Percentiles rank a stretch among this genome's conserved stretches.
phyloP scores from a whole-genome alignment of 805 yeast genomes.

The Saturnispora sanitii region DNA sequence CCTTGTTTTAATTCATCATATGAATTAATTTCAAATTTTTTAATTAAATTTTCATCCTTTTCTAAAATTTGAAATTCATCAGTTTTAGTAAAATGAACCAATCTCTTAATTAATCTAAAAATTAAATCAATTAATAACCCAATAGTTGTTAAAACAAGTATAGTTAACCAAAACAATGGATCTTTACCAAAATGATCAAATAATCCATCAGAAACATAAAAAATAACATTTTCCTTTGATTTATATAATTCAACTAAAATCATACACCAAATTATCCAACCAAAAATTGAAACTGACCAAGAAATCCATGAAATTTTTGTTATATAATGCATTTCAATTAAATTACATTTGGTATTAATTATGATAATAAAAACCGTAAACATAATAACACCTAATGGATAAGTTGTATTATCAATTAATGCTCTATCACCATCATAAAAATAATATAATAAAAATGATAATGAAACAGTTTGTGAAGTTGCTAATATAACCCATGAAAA shows the following conservation, averaged over 20 bases:
- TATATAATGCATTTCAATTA: constrained; percentile 71
- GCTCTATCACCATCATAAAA: constrained; percentile 70
- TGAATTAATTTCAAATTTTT: constrained; percentile 63
- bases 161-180: constrained; percentile 76
- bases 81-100: constrained; percentile 59
- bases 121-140: constrained; percentile 61
- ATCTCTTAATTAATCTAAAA: constrained; percentile 44
- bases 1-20: constrained; percentile 66
- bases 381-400: constrained; percentile 70
- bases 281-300: constrained; percentile 61
- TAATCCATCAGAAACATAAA: constrained; percentile 63
- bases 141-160: constrained; percentile 45
- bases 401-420: constrained; percentile 61
- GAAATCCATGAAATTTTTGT: constrained; percentile 61
- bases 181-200: constrained; percentile 68
- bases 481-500: constrained; percentile 73
- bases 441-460: constrained; percentile 56
- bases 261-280: constrained; percentile 81
- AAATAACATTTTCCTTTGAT: constrained; percentile 44
- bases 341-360: constrained; percentile 69
- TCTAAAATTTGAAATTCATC: constrained; percentile 75
- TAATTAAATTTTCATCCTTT: constrained; percentile 53
- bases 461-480: constrained; percentile 57
- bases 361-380: constrained; percentile 65
- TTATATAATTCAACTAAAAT: constrained; percentile 62